Conservation (phyloP, 2,329 filamentous ascomycete genomes). For the Xylariaceae sp. region DNA sequence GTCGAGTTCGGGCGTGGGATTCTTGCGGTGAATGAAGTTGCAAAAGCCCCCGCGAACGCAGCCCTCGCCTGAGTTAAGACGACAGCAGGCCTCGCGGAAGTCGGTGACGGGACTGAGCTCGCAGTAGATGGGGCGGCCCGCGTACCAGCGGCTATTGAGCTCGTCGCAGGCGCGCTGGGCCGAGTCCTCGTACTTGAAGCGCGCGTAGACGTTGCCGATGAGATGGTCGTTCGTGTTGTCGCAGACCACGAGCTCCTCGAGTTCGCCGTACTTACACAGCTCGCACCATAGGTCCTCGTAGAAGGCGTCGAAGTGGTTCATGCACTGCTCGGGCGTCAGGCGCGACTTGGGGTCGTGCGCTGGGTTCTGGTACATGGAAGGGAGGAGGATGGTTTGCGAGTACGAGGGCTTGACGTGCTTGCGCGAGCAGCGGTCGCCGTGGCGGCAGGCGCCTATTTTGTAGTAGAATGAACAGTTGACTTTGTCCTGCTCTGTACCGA, state of each 20-base stretch:
- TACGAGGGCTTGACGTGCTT: constrained; percentile 99
- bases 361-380: constrained; percentile 98
- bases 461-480: constrained; percentile 99
- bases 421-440: constrained; percentile 95
- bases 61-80: constrained; percentile 88
- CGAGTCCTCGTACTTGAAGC: constrained; percentile 99
- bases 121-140: constrained; percentile 94
- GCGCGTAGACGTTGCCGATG: constrained; percentile 97
- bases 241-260: constrained; percentile 96
- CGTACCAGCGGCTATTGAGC: constrained; percentile 94
- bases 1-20: constrained; percentile 83
- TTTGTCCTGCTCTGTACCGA: constrained; percentile 99
- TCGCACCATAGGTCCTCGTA: constrained; percentile 99
- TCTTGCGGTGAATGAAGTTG: constrained; percentile 99
- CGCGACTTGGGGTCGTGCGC: constrained; percentile 94
- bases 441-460: constrained; percentile 98
- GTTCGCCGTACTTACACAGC: constrained; percentile 96
- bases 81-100: constrained; percentile 95
- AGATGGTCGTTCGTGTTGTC: constrained; percentile 99
- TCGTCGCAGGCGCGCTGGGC: constrained; percentile 91
- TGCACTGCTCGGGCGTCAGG: constrained; percentile 92
- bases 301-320: constrained; percentile 99
- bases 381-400: constrained; percentile 93
- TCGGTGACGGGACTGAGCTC: constrained; percentile 95
- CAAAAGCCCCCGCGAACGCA: constrained; percentile 96